Evolutionary conservation across 345 rosid species (phyloP), one percentile per base, ranked within the genome.

Genomic region (Kandelia obovata): DNA sequence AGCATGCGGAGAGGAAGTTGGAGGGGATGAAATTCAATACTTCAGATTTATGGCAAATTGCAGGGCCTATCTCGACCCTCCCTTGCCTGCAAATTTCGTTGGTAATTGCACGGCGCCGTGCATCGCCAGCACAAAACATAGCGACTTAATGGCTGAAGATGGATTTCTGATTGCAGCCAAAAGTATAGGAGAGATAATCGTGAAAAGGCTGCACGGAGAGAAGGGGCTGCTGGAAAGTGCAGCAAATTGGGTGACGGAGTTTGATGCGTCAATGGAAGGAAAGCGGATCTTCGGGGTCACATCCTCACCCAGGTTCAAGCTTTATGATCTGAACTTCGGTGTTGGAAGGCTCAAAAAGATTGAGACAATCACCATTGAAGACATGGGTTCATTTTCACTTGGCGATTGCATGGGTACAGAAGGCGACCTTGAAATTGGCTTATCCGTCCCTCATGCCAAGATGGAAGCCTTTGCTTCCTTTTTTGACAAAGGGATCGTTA

Each of bases 31-130:
- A 16, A 4, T 65, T 25, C 71, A 30, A 76, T 37, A 73, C 49
- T 78, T 69, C 8, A 11, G 35, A 23, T 53, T 66, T 7, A 37
- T 47, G 0, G 75, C 77, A 5, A 80, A 83, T 25, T 80, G 78
- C 63, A 75, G 82, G 43, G 47, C 46, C 26, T 80, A 84, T 15
- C 28, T 67, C 10, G 72, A 76, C 43, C 66, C 35, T 16, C 69
- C 71, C 0, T 49, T 81, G 52, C 84, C 84, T 4, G 30, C 34
- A 3, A 76, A 80, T 1, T 86, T 82, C 64, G 82, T 83, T 43
- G 84, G 87, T 0, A 86, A 86, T 56, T 82, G 86, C 28, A 21
- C 80, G 34, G 80, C 82, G 5, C 74, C 68, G 0, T 67, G 68
- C 13, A 53, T 78, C 0, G 62, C 75, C 15, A 35, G 72, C 1